Base-by-base conservation (phyloP, 176 grass and related monocot species). In the Triticum turgidum region DNA sequence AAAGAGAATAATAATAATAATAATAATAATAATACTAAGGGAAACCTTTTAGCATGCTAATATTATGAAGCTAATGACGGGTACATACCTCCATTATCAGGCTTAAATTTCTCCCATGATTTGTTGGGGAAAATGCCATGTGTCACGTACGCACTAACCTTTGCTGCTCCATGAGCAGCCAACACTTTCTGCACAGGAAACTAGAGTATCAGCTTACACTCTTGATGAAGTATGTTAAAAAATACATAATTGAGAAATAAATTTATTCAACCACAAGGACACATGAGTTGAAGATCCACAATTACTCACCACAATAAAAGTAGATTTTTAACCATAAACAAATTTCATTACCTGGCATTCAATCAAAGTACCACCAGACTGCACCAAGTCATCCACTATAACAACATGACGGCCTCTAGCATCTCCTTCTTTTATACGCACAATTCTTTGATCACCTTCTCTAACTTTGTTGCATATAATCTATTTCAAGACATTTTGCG, bases 311-410 rank as follows among this genome's bases (percentile, higher is more conserved):
- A 64, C 11, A 29, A 68, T 68, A 79, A 49, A 66, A 25, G 2
- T 9, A 15, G 66, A 37, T 61, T 25, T 64, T 10, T 5, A 87
- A 17, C 41, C 22, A 61, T 14, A 71, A 17, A 86, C 15, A 80
- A 56, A 62, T 22, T 76, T 74, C 27, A 29, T 82, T 80, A 96
- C 97, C 97, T 96, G 94, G 58, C 97, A 99, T 73, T 99, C 97
- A 68, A 99, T 99, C 62, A 99, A 90, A 73, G 97, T 99, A 67
- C 97, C 87, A 25, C 97, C 97, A 80, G 97, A 96, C 69, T 99
- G 94, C 69, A 99, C 97, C 83, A 99, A 90, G 71, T 99, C 97
- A 83, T 99, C 94, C 5, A 99, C 94, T 85, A 99, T 99, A 64
- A 99, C 87, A 73, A 99, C 92, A 87, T 96, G 97, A 45, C 87